Percentiles rank a stretch among this genome's conserved stretches.
These are phyloP conservation scores for Mortierella sp. DNA, from an alignment of 371 early-diverging fungal species.

Conservation along the genomic window DNA sequence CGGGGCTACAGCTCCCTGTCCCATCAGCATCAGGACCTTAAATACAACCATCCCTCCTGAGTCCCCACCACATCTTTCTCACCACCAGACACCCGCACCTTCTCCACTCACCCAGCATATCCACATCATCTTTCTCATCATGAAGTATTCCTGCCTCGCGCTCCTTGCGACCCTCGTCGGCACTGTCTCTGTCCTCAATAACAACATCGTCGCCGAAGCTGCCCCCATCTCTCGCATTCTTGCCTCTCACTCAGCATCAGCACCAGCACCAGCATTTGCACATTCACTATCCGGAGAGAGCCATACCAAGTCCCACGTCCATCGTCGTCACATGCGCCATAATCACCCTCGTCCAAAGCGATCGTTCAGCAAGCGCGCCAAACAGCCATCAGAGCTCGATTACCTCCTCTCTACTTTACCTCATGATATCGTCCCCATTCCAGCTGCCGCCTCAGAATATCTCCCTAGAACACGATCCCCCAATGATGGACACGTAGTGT, in stretches of 20 bases:
- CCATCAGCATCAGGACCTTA: too few relatives aligned
- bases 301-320: too few relatives aligned
- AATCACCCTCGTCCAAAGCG: too few relatives aligned
- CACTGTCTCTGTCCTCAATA: slow-evolving; percentile 16
- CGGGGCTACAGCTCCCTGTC: too few relatives aligned
- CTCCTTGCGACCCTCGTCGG: slow-evolving; percentile 20
- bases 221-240: slow-evolving; percentile 14
- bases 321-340: too few relatives aligned
- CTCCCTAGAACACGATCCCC: too few relatives aligned
- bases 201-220: slow-evolving; percentile 16
- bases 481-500: slow-evolving; percentile 20
- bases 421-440: too few relatives aligned
- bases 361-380: too few relatives aligned
- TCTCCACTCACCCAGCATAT: too few relatives aligned
- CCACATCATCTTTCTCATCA: neutral
- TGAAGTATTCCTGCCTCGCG: slow-evolving; percentile 13
- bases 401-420: slow-evolving; percentile 2
- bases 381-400: neutral
- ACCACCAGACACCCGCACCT: neutral
- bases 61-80: neutral
- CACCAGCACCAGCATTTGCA: too few relatives aligned
- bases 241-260: slow-evolving; percentile 1
- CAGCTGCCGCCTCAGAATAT: too few relatives aligned
- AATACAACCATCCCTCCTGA: neutral
- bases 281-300: too few relatives aligned